A percentile compares a stretch with the other conserved stretches of the same genome.
Evolutionary conservation across 306 rosid genomes (phyloP).

Genomic region (Trichosanthes truncata): DNA sequence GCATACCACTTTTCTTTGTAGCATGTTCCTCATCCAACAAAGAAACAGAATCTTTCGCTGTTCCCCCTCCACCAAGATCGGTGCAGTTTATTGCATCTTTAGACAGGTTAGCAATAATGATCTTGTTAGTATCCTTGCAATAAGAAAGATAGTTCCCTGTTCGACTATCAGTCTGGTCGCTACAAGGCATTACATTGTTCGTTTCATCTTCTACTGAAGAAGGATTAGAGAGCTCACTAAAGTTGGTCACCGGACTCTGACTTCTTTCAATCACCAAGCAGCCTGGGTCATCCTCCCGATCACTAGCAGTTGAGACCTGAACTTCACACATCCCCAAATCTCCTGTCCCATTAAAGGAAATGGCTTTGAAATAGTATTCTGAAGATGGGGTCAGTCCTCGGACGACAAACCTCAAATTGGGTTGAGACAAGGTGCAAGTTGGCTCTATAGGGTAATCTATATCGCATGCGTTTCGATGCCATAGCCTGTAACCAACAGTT

Average conservation of each 20-base stretch:
- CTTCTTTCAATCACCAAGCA: slow-evolving; percentile 60
- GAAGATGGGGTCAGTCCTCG: slow-evolving; percentile 56
- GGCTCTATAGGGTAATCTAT: slow-evolving; percentile 50
- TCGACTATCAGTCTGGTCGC: slow-evolving; percentile 48
- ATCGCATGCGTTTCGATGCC: slow-evolving; percentile 61
- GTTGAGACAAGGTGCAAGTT: slow-evolving; percentile 32
- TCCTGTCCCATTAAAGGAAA: slow-evolving; percentile 25
- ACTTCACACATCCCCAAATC: slow-evolving; percentile 41
- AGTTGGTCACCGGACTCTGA: slow-evolving; percentile 81
- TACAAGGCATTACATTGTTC: slow-evolving; percentile 50
- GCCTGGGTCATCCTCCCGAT: slow-evolving; percentile 42
- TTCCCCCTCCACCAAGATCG: slow-evolving; percentile 22
- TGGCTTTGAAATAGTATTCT: slow-evolving; percentile 62
- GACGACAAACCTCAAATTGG: slow-evolving; percentile 43
- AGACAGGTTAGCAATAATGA: slow-evolving; percentile 30
- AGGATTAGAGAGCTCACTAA: slow-evolving; percentile 89
- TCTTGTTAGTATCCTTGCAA: slow-evolving; percentile 42
- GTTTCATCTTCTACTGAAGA: slow-evolving; percentile 94
- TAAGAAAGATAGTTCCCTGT: slow-evolving; percentile 36
- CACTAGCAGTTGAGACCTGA: slow-evolving; percentile 45
- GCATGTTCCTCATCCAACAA: slow-evolving; percentile 48
- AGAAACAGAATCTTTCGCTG: slow-evolving; percentile 36
- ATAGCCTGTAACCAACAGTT: slow-evolving; percentile 38
- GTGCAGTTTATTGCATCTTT: slow-evolving; percentile 36
- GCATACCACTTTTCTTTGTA: slow-evolving; percentile 17